phyloP scores from a whole-genome alignment of 73 alveolate species.

The Paramecium bursaria region DNA sequence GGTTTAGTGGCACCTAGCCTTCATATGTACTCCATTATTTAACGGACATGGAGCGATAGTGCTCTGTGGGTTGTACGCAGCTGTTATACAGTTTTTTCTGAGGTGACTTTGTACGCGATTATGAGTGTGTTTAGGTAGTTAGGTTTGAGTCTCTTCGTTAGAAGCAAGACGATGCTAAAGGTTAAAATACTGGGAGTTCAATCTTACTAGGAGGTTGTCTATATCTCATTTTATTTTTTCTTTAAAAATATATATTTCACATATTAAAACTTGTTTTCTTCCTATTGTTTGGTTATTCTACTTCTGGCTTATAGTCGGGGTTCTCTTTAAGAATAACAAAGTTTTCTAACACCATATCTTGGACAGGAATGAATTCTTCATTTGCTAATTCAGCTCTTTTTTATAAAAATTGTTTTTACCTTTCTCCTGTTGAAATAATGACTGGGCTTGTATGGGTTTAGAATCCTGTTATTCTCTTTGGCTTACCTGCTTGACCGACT shows the following conservation, averaged over 20 bases:
- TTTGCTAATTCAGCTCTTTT: conserved; percentile 88
- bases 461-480: conserved; percentile 96
- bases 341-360: conserved; percentile 87
- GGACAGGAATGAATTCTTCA: conserved; percentile 86
- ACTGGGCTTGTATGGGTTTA: conserved; percentile 95
- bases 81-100: no score
- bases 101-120: no score
- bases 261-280: conserved; percentile 61
- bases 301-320: conserved; percentile 84
- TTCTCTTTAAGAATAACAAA: conserved; percentile 90
- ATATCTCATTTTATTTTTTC: neutral
- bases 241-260: neutral
- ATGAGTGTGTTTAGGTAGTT: no score
- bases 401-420: conserved; percentile 30
- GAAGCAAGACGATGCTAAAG: no score
- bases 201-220: no score
- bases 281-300: conserved; percentile 36
- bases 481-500: conserved; percentile 98
- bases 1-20: no score
- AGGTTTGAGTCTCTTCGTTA: no score
- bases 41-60: no score
- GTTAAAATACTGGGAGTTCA: no score
- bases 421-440: conserved; percentile 89
- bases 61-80: no score
- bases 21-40: no score